phyloP scores from a whole-genome alignment of 2,329 filamentous ascomycete species.

The Huntiella omanensis region DNA sequence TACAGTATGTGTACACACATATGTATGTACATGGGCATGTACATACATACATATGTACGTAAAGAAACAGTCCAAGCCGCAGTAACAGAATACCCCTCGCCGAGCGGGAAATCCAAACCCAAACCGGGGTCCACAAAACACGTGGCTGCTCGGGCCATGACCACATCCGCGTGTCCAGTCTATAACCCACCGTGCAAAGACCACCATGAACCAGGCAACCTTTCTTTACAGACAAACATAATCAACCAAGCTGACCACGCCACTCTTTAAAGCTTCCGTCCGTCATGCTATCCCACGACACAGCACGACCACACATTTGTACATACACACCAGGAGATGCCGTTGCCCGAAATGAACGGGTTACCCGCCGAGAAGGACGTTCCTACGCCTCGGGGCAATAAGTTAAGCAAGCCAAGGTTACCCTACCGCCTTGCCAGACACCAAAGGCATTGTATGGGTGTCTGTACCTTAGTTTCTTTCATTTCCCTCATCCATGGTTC shows the following conservation, averaged over 20 bases:
- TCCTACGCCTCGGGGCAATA: too few relatives aligned
- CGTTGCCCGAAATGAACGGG: neutral
- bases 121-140: neutral
- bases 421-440: too few relatives aligned
- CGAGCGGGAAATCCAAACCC: neutral
- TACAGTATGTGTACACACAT: too few relatives aligned
- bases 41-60: too few relatives aligned
- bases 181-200: too few relatives aligned
- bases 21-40: too few relatives aligned
- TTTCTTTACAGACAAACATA: neutral
- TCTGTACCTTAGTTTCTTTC: neutral
- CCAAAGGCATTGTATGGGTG: too few relatives aligned
- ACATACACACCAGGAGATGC: neutral
- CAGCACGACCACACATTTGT: neutral
- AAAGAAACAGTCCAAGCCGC: too few relatives aligned
- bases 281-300: neutral
- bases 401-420: too few relatives aligned
- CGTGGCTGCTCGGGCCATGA: slow-evolving; percentile 1
- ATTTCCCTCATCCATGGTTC: slow-evolving; percentile 1
- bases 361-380: too few relatives aligned
- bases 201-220: neutral
- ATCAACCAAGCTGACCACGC: neutral
- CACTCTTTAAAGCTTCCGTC: neutral
- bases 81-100: too few relatives aligned
- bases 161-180: neutral